Evolutionary conservation across 441 rosid genomes (phyloP).

Genomic region (Omphalea diandra): DNA sequence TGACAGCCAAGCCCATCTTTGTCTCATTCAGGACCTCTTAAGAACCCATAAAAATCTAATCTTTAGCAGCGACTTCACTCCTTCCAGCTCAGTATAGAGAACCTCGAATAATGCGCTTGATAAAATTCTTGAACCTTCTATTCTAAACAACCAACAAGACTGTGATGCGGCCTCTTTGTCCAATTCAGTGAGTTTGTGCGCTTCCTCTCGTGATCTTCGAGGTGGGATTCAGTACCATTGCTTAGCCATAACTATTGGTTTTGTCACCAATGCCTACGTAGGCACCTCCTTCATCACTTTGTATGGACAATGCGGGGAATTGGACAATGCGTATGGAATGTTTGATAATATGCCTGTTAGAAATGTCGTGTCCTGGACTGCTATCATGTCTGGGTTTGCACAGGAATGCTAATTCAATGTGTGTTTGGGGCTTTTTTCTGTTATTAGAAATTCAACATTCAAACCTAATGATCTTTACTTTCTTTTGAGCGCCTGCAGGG

Average conservation of each 20-base stretch:
- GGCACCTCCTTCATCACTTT: constrained; percentile 60
- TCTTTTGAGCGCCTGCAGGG: constrained; percentile 73
- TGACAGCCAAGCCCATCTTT: constrained; percentile 42
- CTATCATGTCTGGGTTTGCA: constrained; percentile 73
- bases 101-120: constrained; percentile 32
- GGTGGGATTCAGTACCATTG: constrained; percentile 62
- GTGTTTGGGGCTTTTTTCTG: constrained; percentile 55
- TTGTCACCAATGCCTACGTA: constrained; percentile 50
- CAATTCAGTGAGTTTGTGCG: constrained; percentile 54
- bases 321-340: constrained; percentile 45
- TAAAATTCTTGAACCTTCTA: constrained; percentile 29
- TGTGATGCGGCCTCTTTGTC: constrained; percentile 48
- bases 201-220: constrained; percentile 38
- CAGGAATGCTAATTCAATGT: constrained; percentile 55
- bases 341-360: constrained; percentile 76
- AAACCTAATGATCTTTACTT: constrained; percentile 71
- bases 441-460: constrained; percentile 47
- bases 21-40: constrained; percentile 53
- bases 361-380: constrained; percentile 82
- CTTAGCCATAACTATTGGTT: constrained; percentile 52
- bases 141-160: constrained; percentile 28
- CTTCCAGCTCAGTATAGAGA: constrained; percentile 15
- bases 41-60: constrained; percentile 34
- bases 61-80: constrained; percentile 18
- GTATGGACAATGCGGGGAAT: constrained; percentile 48